These are phyloP conservation scores for Erodium trifolium DNA, from an alignment of 441 rosid species.

Conservation along the genomic window DNA sequence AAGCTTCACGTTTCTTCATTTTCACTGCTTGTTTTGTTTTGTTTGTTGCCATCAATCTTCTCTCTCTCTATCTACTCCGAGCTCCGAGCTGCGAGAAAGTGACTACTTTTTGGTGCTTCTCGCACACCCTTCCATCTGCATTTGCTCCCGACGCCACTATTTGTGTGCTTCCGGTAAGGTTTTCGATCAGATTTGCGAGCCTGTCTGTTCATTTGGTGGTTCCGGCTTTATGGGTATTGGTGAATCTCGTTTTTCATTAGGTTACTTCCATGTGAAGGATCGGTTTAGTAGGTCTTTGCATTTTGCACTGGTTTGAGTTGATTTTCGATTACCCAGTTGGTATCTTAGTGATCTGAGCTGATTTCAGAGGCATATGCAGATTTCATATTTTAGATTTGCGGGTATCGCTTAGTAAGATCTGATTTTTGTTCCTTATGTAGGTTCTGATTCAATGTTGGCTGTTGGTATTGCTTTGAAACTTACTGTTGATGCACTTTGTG, in stretches of 20 bases:
- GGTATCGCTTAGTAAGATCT: neutral
- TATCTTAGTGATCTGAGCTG: neutral
- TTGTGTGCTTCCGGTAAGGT: neutral
- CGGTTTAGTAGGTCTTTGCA: neutral
- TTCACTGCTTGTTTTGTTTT: neutral
- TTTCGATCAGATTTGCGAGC: conserved; percentile 6
- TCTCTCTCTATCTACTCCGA: neutral
- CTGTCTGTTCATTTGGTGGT: neutral
- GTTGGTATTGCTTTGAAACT: neutral
- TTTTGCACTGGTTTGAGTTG: neutral
- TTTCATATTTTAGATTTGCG: too few species aligned
- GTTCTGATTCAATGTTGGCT: neutral
- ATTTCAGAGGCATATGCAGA: neutral
- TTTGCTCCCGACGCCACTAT: neutral
- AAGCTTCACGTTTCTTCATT: conserved; percentile 2
- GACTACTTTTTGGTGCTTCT: neutral
- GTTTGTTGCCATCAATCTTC: neutral
- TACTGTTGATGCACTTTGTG: neutral
- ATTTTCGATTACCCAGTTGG: conserved; percentile 4
- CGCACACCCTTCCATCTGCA: neutral
- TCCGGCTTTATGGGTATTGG: neutral
- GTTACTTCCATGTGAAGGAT: neutral
- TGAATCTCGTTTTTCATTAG: conserved; percentile 5
- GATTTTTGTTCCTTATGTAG: neutral
- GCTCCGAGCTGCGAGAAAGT: neutral